A percentile compares a stretch with the other conserved stretches of the same genome.
phyloP scores from a whole-genome alignment of 805 yeast species.

The Pichia kluyveri region DNA sequence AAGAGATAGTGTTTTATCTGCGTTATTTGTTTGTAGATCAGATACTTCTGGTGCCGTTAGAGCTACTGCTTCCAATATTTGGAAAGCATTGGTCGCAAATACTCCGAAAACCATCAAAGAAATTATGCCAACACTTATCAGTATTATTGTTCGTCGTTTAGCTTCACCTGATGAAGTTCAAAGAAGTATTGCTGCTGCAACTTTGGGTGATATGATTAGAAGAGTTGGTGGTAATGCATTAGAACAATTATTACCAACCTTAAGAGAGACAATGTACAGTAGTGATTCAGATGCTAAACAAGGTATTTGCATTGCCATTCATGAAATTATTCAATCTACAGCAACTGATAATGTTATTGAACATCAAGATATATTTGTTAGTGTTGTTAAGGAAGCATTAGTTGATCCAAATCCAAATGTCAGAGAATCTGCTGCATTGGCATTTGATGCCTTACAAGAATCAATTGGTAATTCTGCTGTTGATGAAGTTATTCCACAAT shows the following conservation, averaged over 20 bases:
- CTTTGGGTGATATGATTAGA: slow-evolving; percentile 89
- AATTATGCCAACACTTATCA: slow-evolving; percentile 75
- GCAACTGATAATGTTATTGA: slow-evolving; percentile 48
- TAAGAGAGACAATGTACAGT: slow-evolving; percentile 51
- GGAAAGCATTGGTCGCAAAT: slow-evolving; percentile 94
- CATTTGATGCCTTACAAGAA: slow-evolving; percentile 82
- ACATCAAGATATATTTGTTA: slow-evolving; percentile 61
- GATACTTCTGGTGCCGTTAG: slow-evolving; percentile 85
- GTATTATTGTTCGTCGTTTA: slow-evolving; percentile 69
- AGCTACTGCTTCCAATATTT: slow-evolving; percentile 81
- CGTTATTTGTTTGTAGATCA: slow-evolving; percentile 89
- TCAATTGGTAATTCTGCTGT: slow-evolving; percentile 77
- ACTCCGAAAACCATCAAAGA: slow-evolving; percentile 94
- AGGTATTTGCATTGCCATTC: slow-evolving; percentile 92
- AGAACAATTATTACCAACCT: slow-evolving; percentile 74
- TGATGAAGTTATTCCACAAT: slow-evolving; percentile 80
- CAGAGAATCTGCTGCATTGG: slow-evolving; percentile 84
- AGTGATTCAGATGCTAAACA: slow-evolving; percentile 82
- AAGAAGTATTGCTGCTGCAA: slow-evolving; percentile 83
- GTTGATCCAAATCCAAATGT: slow-evolving; percentile 66
- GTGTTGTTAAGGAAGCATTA: slow-evolving; percentile 69
- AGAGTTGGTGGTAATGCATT: slow-evolving; percentile 88
- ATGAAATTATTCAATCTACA: slow-evolving; percentile 76
- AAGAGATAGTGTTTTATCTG: slow-evolving; percentile 75
- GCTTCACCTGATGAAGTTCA: slow-evolving; percentile 76